These are phyloP conservation scores for Leccinum subatratum DNA, from an alignment of 1,284 basidiomycete genomes.

Conservation along the genomic window DNA sequence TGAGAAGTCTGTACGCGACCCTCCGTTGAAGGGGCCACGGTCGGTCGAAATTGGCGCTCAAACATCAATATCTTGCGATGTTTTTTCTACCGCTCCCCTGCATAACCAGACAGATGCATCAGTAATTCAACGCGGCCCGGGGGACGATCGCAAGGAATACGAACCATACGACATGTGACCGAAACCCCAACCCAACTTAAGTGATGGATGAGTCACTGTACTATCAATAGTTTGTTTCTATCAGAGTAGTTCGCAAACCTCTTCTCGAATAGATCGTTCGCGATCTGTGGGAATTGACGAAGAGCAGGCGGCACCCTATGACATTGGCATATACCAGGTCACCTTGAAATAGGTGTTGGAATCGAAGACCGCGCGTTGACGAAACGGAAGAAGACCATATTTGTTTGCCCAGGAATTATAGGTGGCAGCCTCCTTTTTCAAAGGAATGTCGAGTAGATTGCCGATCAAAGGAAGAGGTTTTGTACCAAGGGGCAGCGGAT, in stretches of 20 bases:
- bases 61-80: constrained; percentile 50
- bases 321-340: constrained; percentile 24
- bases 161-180: constrained; percentile 48
- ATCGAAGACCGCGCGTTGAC: not conserved
- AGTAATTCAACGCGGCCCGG: not conserved
- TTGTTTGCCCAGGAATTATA: constrained; percentile 29
- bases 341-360: constrained; percentile 14
- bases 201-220: constrained; percentile 12
- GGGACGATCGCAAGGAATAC: constrained; percentile 1
- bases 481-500: constrained; percentile 32
- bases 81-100: constrained; percentile 45
- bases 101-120: not conserved
- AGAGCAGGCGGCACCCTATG: constrained; percentile 21
- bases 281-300: constrained; percentile 34
- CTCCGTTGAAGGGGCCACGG: constrained; percentile 38
- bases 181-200: constrained; percentile 50
- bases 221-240: constrained; percentile 30
- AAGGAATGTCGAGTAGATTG: constrained; percentile 31
- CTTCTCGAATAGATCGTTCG: constrained; percentile 36
- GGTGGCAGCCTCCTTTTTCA: constrained; percentile 10
- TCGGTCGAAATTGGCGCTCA: constrained; percentile 41
- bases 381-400: constrained; percentile 25
- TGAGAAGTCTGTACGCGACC: constrained; percentile 38
- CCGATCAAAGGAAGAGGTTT: constrained; percentile 32
- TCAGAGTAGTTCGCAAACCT: constrained; percentile 31